Conservation (phyloP, 2,329 filamentous ascomycete genomes). For the Claviceps humidiphila region DNA sequence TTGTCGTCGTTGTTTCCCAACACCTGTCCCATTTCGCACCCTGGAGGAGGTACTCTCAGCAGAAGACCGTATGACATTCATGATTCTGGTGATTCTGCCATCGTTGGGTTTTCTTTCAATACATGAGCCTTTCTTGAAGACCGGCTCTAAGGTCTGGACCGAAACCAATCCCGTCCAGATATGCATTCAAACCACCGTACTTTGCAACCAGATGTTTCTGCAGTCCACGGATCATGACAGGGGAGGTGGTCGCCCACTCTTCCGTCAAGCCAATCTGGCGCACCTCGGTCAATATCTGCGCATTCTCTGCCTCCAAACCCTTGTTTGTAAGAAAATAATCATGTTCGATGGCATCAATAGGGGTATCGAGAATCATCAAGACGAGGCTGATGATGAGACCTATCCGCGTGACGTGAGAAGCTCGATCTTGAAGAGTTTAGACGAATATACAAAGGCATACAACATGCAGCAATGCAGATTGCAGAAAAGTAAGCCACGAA, state of each 20-base stretch:
- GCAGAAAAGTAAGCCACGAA: conserved; percentile 5
- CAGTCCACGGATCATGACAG: conserved; percentile 49
- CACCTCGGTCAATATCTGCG: conserved; percentile 55
- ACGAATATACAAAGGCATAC: background rate
- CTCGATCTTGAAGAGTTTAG: background rate
- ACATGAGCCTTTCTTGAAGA: conserved; percentile 29
- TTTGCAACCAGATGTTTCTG: conserved; percentile 40
- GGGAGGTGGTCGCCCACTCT: conserved; percentile 56
- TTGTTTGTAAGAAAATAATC: conserved; percentile 60
- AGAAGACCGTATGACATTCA: background rate
- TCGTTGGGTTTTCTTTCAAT: conserved; percentile 15
- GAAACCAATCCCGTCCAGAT: conserved; percentile 52
- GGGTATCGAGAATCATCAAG: conserved; percentile 48
- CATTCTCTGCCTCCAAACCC: conserved; percentile 45
- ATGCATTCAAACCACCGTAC: conserved; percentile 54
- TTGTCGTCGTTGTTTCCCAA: no score
- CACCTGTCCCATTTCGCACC: no score
- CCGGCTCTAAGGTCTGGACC: conserved; percentile 25
- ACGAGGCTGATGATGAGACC: conserved; percentile 58
- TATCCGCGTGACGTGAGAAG: conserved; percentile 12
- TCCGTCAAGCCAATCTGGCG: conserved; percentile 55
- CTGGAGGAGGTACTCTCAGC: no score
- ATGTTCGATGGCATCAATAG: conserved; percentile 45
- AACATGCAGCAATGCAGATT: background rate
- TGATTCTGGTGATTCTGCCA: background rate